Evolutionary conservation across 768 basidiomycete genomes (phyloP), one percentile per base, ranked within the genome.

Genomic region (Leccinum variicolor): DNA sequence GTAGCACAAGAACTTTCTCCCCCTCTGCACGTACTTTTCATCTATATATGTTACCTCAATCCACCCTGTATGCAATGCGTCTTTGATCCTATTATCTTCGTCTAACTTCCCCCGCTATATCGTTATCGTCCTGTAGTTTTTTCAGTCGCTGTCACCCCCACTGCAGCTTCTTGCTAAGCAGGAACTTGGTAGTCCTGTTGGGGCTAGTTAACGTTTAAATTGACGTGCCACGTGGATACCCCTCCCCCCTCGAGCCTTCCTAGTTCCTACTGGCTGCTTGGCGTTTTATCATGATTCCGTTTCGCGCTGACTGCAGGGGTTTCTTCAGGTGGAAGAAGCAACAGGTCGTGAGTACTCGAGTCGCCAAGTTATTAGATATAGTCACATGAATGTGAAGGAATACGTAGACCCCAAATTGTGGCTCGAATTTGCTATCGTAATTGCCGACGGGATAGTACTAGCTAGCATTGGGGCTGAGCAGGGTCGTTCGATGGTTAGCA

Each of bases 1-100:
- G 55, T 56, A 60, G 58, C 58, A 61, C 52, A 64, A 50, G 62
- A 43, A 45, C 54, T 34, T 49, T 47, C 3, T 28, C 14, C 19
- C 19, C 17, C 41, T 19, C 26, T 25, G 23, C 62, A 60, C 62
- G 34, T 62, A 52, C 48, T 56, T 34, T 43, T 19, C 17, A 53
- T 21, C 26, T 53, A 50, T 19, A 47, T 55, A 53, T 56, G 53
- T 59, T 48, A 64, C 52, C 52, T 56, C 54, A 56, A 43, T 25
- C 39, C 50, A 52, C 11, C 41, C 36, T 52, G 25, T 31, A 59
- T 51, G 57, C 53, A 61, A 43, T 11, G 41, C 25, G 56, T 34
- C 41, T 33, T 46, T 56, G 29, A 17, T n/a, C 36, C 10, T 41
- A 55, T 41, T 7, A 29, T 19, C 41, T 31, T 14, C 31, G 33